These are phyloP conservation scores for Hansenula sp. DNA, from an alignment of 1,139 yeast genomes.

Conservation along the genomic window DNA sequence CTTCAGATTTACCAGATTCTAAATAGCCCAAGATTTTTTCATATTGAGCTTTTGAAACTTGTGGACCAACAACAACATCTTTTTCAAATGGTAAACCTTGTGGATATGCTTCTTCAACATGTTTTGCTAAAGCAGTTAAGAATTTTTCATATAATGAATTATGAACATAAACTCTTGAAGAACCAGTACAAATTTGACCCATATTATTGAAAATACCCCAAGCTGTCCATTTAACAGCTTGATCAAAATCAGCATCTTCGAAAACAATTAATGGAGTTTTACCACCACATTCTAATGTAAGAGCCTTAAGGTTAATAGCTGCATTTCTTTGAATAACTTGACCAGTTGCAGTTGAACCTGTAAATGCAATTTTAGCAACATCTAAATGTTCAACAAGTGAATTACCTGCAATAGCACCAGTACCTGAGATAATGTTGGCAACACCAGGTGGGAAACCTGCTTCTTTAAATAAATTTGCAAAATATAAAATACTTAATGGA, in stretches of 20 bases:
- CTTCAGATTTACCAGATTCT: conserved; percentile 63
- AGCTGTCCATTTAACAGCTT: conserved; percentile 83
- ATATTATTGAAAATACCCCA: conserved; percentile 79
- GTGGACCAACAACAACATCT: conserved; percentile 69
- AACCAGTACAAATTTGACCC: conserved; percentile 91
- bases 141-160: conserved; percentile 65
- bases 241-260: conserved; percentile 71
- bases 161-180: conserved; percentile 78
- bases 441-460: conserved; percentile 77
- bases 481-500: conserved; percentile 54
- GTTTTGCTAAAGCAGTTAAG: conserved; percentile 36
- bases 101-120: conserved; percentile 39
- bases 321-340: conserved; percentile 56
- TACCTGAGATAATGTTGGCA: conserved; percentile 55
- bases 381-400: conserved; percentile 53
- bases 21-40: conserved; percentile 66
- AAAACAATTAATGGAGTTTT: conserved; percentile 73
- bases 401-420: conserved; percentile 51
- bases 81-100: conserved; percentile 58
- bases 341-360: conserved; percentile 61
- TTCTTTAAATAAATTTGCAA: conserved; percentile 49
- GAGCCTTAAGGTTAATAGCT: conserved; percentile 59
- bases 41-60: conserved; percentile 64
- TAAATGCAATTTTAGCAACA: conserved; percentile 64
- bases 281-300: conserved; percentile 92